phyloP scores from a whole-genome alignment of 2,329 filamentous ascomycete species.

The Ophiocordyceps camponoti-saundersi region DNA sequence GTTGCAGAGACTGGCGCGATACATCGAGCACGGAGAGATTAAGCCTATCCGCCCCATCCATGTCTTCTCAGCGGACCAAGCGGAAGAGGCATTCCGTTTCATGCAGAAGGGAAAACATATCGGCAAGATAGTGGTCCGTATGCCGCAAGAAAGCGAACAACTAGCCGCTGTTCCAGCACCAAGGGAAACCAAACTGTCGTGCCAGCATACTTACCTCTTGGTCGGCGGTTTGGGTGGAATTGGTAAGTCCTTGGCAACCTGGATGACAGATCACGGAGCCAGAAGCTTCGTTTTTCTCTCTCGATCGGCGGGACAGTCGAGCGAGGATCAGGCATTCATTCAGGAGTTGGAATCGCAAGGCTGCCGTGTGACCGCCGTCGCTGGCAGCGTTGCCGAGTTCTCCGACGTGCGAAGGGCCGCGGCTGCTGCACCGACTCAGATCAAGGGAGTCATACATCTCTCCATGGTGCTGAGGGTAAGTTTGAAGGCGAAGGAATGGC shows the following conservation, averaged over 20 bases:
- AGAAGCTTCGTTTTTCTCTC: constrained; percentile 7
- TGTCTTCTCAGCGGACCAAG: constrained; percentile 1
- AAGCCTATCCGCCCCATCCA: constrained; percentile 1
- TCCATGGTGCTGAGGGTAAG: neutral
- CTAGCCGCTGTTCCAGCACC: neutral
- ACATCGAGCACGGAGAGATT: constrained; percentile 1
- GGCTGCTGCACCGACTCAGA: neutral
- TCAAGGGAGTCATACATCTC: neutral
- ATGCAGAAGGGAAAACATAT: constrained; percentile 9
- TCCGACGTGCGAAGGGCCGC: neutral
- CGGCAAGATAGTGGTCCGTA: constrained; percentile 6
- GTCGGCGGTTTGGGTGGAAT: constrained; percentile 6
- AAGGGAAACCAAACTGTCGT: neutral
- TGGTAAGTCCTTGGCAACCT: constrained; percentile 6
- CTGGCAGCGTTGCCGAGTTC: neutral
- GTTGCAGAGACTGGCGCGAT: neutral
- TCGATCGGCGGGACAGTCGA: neutral
- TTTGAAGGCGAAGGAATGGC: neutral
- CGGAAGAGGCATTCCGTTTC: constrained; percentile 5
- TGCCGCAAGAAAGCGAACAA: constrained; percentile 1
- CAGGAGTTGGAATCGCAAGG: neutral
- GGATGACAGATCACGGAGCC: constrained; percentile 2
- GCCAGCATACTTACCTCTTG: constrained; percentile 7
- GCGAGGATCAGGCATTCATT: neutral
- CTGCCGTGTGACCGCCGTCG: neutral